A percentile compares a stretch with the other conserved stretches of the same genome.
Evolutionary conservation across 495 filamentous ascomycete genomes (phyloP).

Genomic region (Neurospora sublineolata): DNA sequence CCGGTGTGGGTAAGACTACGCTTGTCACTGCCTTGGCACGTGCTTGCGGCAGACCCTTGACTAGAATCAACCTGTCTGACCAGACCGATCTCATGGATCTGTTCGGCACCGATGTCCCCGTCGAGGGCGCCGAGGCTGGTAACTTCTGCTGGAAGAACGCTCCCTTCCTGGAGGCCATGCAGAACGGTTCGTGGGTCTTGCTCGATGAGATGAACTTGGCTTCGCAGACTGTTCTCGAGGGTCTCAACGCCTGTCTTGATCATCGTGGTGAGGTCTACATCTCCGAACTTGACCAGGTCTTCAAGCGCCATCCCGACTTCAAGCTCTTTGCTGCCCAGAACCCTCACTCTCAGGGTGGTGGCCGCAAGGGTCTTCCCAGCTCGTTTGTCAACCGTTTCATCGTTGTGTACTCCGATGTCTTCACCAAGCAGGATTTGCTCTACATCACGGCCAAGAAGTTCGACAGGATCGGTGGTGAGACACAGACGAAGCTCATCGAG

Average conservation of each 20-base stretch:
- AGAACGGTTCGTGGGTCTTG: conserved; percentile 87
- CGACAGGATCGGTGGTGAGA: conserved; percentile 42
- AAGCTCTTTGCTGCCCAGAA: conserved; percentile 94
- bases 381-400: conserved; percentile 98
- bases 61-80: conserved; percentile 91
- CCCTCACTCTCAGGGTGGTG: conserved; percentile 92
- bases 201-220: conserved; percentile 99
- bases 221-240: conserved; percentile 93
- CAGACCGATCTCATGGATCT: conserved; percentile 96
- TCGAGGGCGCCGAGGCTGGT: conserved; percentile 77
- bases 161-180: conserved; percentile 92
- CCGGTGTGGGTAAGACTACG: conserved; percentile 95
- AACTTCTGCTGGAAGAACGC: conserved; percentile 92
- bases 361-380: conserved; percentile 85
- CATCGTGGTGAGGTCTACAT: conserved; percentile 95
- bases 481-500: conserved; percentile 53
- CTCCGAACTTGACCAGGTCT: conserved; percentile 85
- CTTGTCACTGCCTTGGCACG: conserved; percentile 73
- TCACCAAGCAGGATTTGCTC: conserved; percentile 67
- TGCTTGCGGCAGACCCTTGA: conserved; percentile 67
- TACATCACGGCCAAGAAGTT: conserved; percentile 72
- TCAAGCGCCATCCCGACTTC: conserved; percentile 80
- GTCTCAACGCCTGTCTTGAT: conserved; percentile 92
- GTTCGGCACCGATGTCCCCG: conserved; percentile 92
- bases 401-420: conserved; percentile 88